These are phyloP conservation scores for Verbascum thapsus DNA, from an alignment of 257 asterid genomes.

Conservation along the genomic window DNA sequence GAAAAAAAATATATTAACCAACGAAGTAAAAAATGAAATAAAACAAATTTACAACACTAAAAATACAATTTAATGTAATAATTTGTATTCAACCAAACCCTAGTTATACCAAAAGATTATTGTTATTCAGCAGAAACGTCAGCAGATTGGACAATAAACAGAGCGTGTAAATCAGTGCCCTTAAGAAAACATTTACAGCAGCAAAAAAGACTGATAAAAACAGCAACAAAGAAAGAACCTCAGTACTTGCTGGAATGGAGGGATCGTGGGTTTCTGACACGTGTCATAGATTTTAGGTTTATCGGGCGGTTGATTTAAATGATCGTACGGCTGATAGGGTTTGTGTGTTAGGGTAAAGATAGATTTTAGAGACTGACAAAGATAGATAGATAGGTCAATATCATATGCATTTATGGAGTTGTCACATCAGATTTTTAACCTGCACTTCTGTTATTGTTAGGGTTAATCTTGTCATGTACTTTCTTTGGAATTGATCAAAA, in stretches of 20 bases:
- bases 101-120: neutral
- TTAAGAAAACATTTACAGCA: slow-evolving; percentile 24
- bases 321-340: slow-evolving; percentile 31
- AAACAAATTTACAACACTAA: too few relatives aligned
- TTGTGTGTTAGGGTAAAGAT: neutral
- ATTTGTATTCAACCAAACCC: too few relatives aligned
- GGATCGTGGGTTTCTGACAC: slow-evolving; percentile 43
- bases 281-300: slow-evolving; percentile 28
- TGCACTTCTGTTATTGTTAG: slow-evolving; percentile 10
- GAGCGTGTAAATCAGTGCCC: slow-evolving; percentile 49
- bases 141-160: slow-evolving; percentile 24
- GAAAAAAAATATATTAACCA: too few relatives aligned
- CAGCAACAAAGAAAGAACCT: slow-evolving; percentile 13
- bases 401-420: slow-evolving; percentile 56
- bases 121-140: neutral
- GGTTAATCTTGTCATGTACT: too few relatives aligned
- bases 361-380: slow-evolving; percentile 36
- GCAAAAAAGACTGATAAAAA: slow-evolving; percentile 10
- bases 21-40: too few relatives aligned
- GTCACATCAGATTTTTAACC: slow-evolving; percentile 48
- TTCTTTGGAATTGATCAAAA: too few relatives aligned
- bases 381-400: slow-evolving; percentile 55
- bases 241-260: slow-evolving; percentile 14
- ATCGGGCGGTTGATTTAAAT: neutral
- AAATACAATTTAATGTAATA: too few relatives aligned